A percentile compares a stretch with the other conserved stretches of the same genome.
Conservation (phyloP, 2,329 filamentous ascomycete genomes). For the Chaetomiaceae sp. region DNA sequence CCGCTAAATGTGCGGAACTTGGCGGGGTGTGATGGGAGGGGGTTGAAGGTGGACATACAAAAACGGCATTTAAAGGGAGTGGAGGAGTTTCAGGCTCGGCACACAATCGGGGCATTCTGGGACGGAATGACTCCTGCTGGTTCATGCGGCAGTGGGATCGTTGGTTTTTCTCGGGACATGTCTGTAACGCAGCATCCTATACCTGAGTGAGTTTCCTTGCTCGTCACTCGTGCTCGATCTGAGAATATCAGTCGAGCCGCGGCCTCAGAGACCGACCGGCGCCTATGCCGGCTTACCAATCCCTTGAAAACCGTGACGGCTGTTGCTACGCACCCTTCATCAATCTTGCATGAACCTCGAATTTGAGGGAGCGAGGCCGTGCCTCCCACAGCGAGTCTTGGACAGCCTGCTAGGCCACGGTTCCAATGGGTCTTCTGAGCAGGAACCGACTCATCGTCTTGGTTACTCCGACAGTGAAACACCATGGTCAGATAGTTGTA, state of each 20-base stretch:
- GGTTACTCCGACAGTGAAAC: not conserved
- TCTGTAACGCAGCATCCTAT: slow-evolving; percentile 32
- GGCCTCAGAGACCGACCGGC: slow-evolving; percentile 71
- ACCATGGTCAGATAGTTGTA: not conserved
- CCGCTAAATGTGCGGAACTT: slow-evolving; percentile 61
- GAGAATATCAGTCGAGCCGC: slow-evolving; percentile 50
- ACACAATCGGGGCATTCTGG: slow-evolving; percentile 14
- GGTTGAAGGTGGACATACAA: slow-evolving; percentile 20
- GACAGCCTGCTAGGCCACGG: too few relatives aligned
- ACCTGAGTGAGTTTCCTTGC: slow-evolving; percentile 39
- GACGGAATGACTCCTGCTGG: slow-evolving; percentile 12
- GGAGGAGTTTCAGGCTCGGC: slow-evolving; percentile 20
- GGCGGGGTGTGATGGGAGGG: not conserved
- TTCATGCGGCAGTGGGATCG: slow-evolving; percentile 17
- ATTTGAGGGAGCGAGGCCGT: too few relatives aligned
- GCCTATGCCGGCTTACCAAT: slow-evolving; percentile 53
- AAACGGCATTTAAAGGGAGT: slow-evolving; percentile 25
- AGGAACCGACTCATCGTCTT: too few relatives aligned
- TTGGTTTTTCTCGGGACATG: slow-evolving; percentile 29
- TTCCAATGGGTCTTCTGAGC: too few relatives aligned
- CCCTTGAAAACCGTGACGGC: slow-evolving; percentile 13
- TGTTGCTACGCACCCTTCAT: not conserved
- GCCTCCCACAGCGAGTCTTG: too few relatives aligned
- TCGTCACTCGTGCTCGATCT: slow-evolving; percentile 49
- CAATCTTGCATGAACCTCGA: too few relatives aligned